Conservation (phyloP, 306 rosid species). For the Lathyrus oleraceus region DNA sequence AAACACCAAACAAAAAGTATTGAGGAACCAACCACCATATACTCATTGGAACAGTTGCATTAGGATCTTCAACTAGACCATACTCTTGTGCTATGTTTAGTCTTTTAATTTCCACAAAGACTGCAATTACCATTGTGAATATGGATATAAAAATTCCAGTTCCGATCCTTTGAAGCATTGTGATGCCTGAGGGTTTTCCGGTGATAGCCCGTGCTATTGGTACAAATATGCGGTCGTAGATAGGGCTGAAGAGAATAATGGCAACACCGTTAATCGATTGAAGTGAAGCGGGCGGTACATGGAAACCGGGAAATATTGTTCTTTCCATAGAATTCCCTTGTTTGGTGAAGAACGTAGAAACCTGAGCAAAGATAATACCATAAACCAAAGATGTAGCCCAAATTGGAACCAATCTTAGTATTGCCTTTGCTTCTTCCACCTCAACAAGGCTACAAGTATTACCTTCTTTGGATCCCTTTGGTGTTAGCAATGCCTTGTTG, state of each 20-base stretch:
- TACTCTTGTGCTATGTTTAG: slow-evolving; percentile 54
- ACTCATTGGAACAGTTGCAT: slow-evolving; percentile 62
- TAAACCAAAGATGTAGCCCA: no score
- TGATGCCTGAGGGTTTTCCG: no score
- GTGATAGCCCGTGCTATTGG: no score
- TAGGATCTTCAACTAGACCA: slow-evolving; percentile 52
- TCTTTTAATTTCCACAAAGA: slow-evolving; percentile 58
- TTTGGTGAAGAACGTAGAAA: slow-evolving; percentile 38
- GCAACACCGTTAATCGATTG: no score
- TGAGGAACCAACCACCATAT: neutral
- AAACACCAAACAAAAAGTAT: no score
- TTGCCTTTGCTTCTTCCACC: slow-evolving; percentile 9
- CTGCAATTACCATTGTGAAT: slow-evolving; percentile 48
- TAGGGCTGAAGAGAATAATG: no score
- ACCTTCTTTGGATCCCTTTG: no score
- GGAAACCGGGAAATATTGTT: slow-evolving; percentile 24
- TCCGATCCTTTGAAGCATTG: no score
- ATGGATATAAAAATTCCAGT: no score
- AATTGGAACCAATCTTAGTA: slow-evolving; percentile 43
- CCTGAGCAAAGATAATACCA: slow-evolving; percentile 44
- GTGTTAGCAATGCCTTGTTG: no score
- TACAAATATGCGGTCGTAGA: no score
- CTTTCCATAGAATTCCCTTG: slow-evolving; percentile 59
- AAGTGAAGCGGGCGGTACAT: no score
- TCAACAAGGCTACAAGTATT: slow-evolving; percentile 31